Percentiles rank a stretch among this genome's conserved stretches.
Conservation (phyloP, 176 grass and related monocot genomes). For the Bothriochloa decipiens region DNA sequence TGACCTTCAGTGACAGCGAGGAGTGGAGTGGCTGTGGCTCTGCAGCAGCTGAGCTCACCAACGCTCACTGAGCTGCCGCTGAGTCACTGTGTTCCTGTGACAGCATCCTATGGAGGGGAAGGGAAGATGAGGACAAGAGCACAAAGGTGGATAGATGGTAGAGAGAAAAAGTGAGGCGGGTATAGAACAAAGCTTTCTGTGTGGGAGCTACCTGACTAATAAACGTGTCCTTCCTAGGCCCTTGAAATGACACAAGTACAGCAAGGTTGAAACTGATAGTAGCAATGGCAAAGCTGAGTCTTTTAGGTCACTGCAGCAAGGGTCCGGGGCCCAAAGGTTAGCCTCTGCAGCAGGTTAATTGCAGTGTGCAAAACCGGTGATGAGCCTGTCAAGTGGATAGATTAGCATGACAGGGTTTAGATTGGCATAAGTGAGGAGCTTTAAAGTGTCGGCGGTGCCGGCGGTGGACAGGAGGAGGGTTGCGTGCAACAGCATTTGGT, state of each 20-base stretch:
- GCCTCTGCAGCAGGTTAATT: neutral
- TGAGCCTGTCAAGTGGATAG: neutral
- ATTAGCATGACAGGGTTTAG: neutral
- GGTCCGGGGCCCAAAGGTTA: neutral
- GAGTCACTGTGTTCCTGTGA: conserved; percentile 41
- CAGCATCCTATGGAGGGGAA: conserved; percentile 53
- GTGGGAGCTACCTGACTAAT: conserved; percentile 46
- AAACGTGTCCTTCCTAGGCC: conserved; percentile 27
- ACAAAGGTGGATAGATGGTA: conserved; percentile 29
- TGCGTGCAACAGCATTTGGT: conserved; percentile 29
- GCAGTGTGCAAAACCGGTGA: neutral
- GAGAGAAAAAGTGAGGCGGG: conserved; percentile 28
- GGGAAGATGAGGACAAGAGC: conserved; percentile 43
- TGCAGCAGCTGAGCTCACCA: conserved; percentile 29
- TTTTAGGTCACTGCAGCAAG: neutral
- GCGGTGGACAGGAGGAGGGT: conserved; percentile 29
- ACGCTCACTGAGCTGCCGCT: conserved; percentile 34
- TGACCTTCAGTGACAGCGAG: conserved; percentile 44
- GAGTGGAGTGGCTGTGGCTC: conserved; percentile 47
- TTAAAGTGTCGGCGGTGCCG: conserved; percentile 58
- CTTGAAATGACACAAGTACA: conserved; percentile 26
- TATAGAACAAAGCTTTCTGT: conserved; percentile 38
- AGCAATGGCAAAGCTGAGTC: neutral
- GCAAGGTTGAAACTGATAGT: neutral
- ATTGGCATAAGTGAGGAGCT: neutral